phyloP scores from a whole-genome alignment of 2,329 filamentous ascomycete genomes.

The Cladosporium cucumerinum region DNA sequence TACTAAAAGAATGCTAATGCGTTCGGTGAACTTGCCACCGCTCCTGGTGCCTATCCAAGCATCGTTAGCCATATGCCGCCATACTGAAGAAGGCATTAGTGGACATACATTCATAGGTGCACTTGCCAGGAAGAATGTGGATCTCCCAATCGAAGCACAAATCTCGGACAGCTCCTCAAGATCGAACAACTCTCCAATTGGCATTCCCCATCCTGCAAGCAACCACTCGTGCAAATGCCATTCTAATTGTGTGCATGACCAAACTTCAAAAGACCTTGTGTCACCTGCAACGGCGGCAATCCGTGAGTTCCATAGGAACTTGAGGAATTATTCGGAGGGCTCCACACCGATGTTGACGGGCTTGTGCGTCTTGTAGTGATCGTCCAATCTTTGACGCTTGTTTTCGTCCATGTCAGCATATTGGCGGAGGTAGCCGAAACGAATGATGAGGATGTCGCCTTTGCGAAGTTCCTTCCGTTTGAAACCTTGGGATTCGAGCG shows the following conservation, averaged over 20 bases:
- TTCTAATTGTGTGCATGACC: slow-evolving; percentile 35
- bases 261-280: slow-evolving; percentile 25
- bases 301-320: background rate
- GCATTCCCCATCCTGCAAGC: slow-evolving; percentile 49
- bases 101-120: slow-evolving; percentile 46
- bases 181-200: slow-evolving; percentile 52
- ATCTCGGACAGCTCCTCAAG: slow-evolving; percentile 44
- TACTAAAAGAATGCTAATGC: slow-evolving; percentile 38
- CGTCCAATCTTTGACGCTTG: background rate
- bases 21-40: slow-evolving; percentile 40
- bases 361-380: slow-evolving; percentile 7
- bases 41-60: slow-evolving; percentile 31
- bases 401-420: slow-evolving; percentile 7
- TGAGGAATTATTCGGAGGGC: background rate
- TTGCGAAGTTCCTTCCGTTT: slow-evolving; percentile 1
- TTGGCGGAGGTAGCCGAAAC: slow-evolving; percentile 18
- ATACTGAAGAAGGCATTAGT: background rate
- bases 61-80: slow-evolving; percentile 33
- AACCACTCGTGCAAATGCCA: slow-evolving; percentile 46
- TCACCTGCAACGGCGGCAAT: background rate
- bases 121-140: slow-evolving; percentile 48
- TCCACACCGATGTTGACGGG: slow-evolving; percentile 2
- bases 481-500: background rate
- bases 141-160: slow-evolving; percentile 39
- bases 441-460: slow-evolving; percentile 21